phyloP scores from a whole-genome alignment of 1,139 yeast species.

The Pichia sp. region DNA sequence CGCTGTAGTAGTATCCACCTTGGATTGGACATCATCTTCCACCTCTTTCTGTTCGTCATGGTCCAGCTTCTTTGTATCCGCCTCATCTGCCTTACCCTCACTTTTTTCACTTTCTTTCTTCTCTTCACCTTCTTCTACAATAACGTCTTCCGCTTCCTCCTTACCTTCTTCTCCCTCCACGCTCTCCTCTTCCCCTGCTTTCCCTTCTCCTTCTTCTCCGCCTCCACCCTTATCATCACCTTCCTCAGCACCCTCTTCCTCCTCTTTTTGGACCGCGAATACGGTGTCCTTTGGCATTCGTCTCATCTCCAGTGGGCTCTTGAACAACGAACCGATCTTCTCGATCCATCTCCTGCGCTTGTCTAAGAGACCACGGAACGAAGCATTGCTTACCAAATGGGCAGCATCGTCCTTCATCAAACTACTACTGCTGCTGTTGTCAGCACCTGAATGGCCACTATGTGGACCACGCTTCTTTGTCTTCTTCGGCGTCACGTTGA shows the following conservation, averaged over 20 bases:
- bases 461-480: constrained; percentile 45
- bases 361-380: constrained; percentile 73
- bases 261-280: constrained; percentile 39
- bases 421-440: constrained; percentile 12
- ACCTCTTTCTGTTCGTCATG: constrained; percentile 2
- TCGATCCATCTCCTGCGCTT: constrained; percentile 86
- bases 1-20: too few species aligned
- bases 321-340: constrained; percentile 82
- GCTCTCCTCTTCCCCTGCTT: not conserved
- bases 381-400: constrained; percentile 58
- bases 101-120: constrained; percentile 2
- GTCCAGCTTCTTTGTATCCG: constrained; percentile 2
- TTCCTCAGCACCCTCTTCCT: too few species aligned
- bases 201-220: not conserved
- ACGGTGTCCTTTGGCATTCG: constrained; percentile 67
- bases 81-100: not conserved
- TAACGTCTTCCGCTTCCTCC: not conserved
- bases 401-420: constrained; percentile 33
- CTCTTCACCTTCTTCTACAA: constrained; percentile 10
- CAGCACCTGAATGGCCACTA: constrained; percentile 15
- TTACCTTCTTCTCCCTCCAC: constrained; percentile 6
- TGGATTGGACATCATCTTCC: too few species aligned
- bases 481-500: constrained; percentile 77
- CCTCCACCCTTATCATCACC: too few species aligned
- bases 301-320: constrained; percentile 61